phyloP scores from a whole-genome alignment of 306 rosid genomes.

The Vicia villosa region DNA sequence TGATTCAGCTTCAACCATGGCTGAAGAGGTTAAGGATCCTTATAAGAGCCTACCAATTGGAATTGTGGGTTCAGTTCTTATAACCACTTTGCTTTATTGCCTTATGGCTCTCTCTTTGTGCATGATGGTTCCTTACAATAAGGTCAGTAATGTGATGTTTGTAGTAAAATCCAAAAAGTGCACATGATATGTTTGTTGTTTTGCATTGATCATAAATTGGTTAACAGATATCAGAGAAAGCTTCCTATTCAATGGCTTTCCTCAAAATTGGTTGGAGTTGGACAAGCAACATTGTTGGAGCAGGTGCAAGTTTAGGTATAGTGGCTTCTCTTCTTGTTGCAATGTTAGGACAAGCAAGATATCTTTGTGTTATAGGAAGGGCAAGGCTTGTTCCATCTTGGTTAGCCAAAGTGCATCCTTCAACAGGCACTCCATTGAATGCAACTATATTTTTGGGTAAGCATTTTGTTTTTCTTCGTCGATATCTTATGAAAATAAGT shows the following conservation, averaged over 20 bases:
- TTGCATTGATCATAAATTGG: conserved; percentile 20
- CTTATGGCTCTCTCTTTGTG: conserved; percentile 85
- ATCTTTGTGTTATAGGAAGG: conserved; percentile 93
- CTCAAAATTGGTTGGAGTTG: conserved; percentile 76
- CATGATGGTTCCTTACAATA: conserved; percentile 73
- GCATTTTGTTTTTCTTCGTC: background rate
- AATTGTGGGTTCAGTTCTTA: conserved; percentile 85
- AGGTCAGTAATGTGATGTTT: conserved; percentile 49
- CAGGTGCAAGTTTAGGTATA: conserved; percentile 66
- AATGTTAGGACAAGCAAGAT: conserved; percentile 95
- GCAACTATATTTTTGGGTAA: conserved; percentile 82
- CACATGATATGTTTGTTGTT: conserved; percentile 2
- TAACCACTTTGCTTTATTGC: conserved; percentile 81
- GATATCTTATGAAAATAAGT: too few relatives aligned
- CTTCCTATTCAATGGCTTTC: conserved; percentile 75
- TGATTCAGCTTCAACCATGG: conserved; percentile 95
- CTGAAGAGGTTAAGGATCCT: conserved; percentile 87
- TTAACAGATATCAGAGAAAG: conserved; percentile 58
- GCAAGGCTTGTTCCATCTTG: conserved; percentile 79
- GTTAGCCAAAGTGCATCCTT: conserved; percentile 91
- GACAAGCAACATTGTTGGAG: conserved; percentile 89
- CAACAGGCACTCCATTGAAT: conserved; percentile 89
- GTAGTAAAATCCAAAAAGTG: background rate
- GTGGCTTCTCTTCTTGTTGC: conserved; percentile 91
- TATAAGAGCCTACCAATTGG: conserved; percentile 76